These are phyloP conservation scores for Melampsora abietis-canadensis DNA, from an alignment of 1,284 basidiomycete species.

Conservation along the genomic window DNA sequence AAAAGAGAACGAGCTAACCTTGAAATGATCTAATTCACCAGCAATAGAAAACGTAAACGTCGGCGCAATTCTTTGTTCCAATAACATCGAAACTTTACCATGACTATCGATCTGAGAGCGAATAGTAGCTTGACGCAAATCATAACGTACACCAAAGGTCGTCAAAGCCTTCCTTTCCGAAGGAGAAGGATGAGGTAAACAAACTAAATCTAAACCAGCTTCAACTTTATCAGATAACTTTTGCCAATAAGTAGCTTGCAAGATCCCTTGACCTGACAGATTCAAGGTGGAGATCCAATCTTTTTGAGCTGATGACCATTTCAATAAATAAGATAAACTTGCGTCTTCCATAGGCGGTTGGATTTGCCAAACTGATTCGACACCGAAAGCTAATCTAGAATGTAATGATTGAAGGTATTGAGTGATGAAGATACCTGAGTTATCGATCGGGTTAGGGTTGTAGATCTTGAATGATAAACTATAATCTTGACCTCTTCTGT, in stretches of 20 bases:
- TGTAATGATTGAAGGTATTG: slow-evolving; percentile 94
- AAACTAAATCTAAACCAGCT: slow-evolving; percentile 88
- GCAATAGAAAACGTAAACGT: slow-evolving; percentile 90
- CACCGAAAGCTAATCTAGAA: slow-evolving; percentile 81
- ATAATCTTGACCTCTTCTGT: slow-evolving; percentile 85
- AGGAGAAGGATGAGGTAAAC: slow-evolving; percentile 67
- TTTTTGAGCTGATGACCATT: slow-evolving; percentile 59
- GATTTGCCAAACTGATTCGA: slow-evolving; percentile 81
- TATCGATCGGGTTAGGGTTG: slow-evolving; percentile 83
- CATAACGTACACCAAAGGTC: slow-evolving; percentile 92
- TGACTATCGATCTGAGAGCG: slow-evolving; percentile 85
- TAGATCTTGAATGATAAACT: slow-evolving; percentile 82
- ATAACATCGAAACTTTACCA: slow-evolving; percentile 87
- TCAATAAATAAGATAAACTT: slow-evolving; percentile 80
- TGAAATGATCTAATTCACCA: slow-evolving; percentile 97
- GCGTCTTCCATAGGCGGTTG: slow-evolving; percentile 71
- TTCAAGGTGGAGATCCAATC: slow-evolving; percentile 92
- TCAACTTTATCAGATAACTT: slow-evolving; percentile 95
- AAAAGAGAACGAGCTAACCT: slow-evolving; percentile 58
- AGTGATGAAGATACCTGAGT: slow-evolving; percentile 88
- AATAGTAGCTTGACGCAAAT: slow-evolving; percentile 88
- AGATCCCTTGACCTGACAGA: slow-evolving; percentile 71
- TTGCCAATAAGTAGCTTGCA: slow-evolving; percentile 95
- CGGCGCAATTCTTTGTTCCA: slow-evolving; percentile 94
- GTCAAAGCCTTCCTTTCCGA: slow-evolving; percentile 81